Conservation (phyloP, 768 basidiomycete species). For the Podaxis rugospora region DNA sequence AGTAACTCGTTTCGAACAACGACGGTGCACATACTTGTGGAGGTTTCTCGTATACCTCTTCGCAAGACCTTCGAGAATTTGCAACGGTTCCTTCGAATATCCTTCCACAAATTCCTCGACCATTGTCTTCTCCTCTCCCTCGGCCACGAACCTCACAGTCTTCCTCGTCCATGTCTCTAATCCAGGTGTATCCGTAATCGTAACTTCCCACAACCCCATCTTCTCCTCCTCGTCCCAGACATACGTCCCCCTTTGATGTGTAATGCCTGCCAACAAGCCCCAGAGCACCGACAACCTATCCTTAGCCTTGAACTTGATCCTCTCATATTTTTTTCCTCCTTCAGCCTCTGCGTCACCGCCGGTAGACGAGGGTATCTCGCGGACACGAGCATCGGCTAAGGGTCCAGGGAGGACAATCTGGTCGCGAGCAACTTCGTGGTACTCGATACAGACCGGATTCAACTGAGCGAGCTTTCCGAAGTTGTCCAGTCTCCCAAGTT, state of each 20-base stretch:
- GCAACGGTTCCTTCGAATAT: neutral
- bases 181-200: neutral
- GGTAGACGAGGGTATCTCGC: neutral
- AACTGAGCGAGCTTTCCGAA: neutral
- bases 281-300: slow-evolving; percentile 1
- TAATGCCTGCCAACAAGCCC: neutral
- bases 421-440: neutral
- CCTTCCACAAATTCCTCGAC: slow-evolving; percentile 6
- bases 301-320: neutral
- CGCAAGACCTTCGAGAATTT: neutral
- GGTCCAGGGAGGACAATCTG: neutral
- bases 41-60: slow-evolving; percentile 4
- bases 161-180: slow-evolving; percentile 6
- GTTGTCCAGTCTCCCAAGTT: neutral
- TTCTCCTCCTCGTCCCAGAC: slow-evolving; percentile 5
- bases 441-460: slow-evolving; percentile 5
- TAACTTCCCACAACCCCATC: slow-evolving; percentile 1
- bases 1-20: neutral
- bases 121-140: neutral
- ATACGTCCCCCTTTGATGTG: neutral
- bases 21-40: neutral
- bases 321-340: neutral
- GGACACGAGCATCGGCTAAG: neutral
- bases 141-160: neutral
- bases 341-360: neutral